These are phyloP conservation scores for Drosera capensis DNA, from an alignment of 148 eudicot species.

Conservation along the genomic window DNA sequence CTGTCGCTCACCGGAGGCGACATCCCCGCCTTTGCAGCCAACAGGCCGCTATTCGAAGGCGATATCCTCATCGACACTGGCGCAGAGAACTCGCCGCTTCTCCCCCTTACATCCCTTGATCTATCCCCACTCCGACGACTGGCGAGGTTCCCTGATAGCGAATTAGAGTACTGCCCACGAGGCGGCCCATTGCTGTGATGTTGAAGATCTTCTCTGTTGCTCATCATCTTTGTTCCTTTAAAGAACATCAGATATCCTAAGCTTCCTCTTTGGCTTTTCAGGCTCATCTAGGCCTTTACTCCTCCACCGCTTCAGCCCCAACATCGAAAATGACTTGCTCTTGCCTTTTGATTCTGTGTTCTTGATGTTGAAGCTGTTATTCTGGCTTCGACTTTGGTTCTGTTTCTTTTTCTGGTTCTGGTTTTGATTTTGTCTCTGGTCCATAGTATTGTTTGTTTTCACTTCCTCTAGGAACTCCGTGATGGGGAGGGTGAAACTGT, in stretches of 20 bases:
- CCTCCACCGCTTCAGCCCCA: constrained; percentile 18
- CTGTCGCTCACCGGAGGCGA: constrained; percentile 32
- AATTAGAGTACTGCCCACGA: constrained; percentile 26
- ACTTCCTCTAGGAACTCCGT: constrained; percentile 4
- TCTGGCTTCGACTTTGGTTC: background rate
- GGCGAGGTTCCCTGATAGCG: constrained; percentile 6
- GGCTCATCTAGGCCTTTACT: constrained; percentile 9
- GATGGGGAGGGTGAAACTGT: constrained; percentile 39
- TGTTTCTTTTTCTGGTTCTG: no score
- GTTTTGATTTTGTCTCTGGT: background rate
- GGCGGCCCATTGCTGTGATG: constrained; percentile 11
- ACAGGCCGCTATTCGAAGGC: constrained; percentile 23
- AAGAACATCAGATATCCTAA: constrained; percentile 28
- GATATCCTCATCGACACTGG: constrained; percentile 80
- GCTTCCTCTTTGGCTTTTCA: constrained; percentile 14
- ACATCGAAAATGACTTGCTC: constrained; percentile 45
- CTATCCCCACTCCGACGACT: constrained; percentile 5
- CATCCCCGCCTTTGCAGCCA: constrained; percentile 5
- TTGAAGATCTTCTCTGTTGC: constrained; percentile 20
- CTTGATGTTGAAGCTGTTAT: background rate
- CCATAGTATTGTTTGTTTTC: background rate
- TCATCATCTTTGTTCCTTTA: constrained; percentile 46
- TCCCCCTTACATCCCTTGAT: constrained; percentile 15
- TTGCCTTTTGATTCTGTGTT: constrained; percentile 11
- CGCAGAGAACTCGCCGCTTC: constrained; percentile 43